Percentiles rank a stretch among this genome's conserved stretches.
These are phyloP conservation scores for Cystobasidium tubakii DNA, from an alignment of 768 basidiomycete species.

Conservation along the genomic window DNA sequence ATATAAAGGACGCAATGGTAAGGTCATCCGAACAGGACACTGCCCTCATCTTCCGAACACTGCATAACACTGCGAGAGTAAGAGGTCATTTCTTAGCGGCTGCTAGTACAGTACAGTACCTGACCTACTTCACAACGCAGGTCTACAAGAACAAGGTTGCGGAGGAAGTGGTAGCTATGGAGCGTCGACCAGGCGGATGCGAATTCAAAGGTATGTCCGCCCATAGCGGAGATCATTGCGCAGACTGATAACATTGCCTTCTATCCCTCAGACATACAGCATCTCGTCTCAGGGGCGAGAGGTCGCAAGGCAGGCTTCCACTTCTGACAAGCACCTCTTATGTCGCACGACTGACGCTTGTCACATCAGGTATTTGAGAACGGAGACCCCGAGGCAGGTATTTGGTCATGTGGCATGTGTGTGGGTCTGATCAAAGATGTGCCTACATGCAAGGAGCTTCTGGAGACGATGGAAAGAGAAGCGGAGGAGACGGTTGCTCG, in stretches of 20 bases:
- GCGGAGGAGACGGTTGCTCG: constrained; percentile 62
- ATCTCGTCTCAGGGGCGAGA: constrained; percentile 54
- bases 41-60: constrained; percentile 79
- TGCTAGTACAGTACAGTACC: too few relatives aligned
- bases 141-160: constrained; percentile 70
- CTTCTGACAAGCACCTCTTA: constrained; percentile 44
- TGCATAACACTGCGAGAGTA: constrained; percentile 76
- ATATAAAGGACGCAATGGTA: constrained; percentile 85
- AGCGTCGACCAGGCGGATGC: constrained; percentile 71
- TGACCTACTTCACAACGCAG: neutral
- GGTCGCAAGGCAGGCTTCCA: constrained; percentile 53
- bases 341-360: neutral
- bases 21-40: constrained; percentile 68
- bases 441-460: constrained; percentile 69
- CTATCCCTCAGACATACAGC: constrained; percentile 62
- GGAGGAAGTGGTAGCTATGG: constrained; percentile 74
- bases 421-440: constrained; percentile 65
- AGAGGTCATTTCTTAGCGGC: constrained; percentile 46
- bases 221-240: constrained; percentile 28
- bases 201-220: constrained; percentile 60
- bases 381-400: constrained; percentile 79
- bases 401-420: constrained; percentile 58
- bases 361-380: constrained; percentile 62
- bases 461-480: constrained; percentile 66
- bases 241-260: constrained; percentile 5